Conservation (phyloP, 192 early-diverging fungal genomes). For the Gamsiella multidivaricata region DNA sequence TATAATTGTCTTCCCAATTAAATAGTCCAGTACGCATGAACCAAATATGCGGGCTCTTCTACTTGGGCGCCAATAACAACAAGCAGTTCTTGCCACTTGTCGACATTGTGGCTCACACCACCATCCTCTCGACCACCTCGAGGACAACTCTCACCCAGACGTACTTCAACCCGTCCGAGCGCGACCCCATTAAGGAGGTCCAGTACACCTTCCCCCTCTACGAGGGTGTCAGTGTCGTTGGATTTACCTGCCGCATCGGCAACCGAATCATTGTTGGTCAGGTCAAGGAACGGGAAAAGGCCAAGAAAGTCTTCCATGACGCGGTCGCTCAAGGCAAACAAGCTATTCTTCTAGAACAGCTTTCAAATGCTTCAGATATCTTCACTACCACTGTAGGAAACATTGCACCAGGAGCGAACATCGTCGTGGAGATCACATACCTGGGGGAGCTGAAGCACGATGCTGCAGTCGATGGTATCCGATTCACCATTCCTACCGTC, state of each 20-base stretch:
- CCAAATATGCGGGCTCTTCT: too few relatives aligned
- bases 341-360: constrained; percentile 21
- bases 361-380: constrained; percentile 42
- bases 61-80: too few relatives aligned
- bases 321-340: constrained; percentile 18
- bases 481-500: constrained; percentile 59
- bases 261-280: constrained; percentile 23
- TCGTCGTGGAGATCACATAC: constrained; percentile 60
- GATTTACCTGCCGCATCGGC: constrained; percentile 22
- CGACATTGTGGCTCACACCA: constrained; percentile 17
- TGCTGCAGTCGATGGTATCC: constrained; percentile 55
- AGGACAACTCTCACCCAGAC: constrained; percentile 23
- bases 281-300: constrained; percentile 29
- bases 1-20: too few relatives aligned
- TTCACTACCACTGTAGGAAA: constrained; percentile 65
- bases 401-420: constrained; percentile 38
- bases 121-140: constrained; percentile 13
- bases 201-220: constrained; percentile 34
- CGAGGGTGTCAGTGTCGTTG: constrained; percentile 33
- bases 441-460: constrained; percentile 60
- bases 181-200: constrained; percentile 15
- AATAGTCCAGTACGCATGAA: too few relatives aligned
- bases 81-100: constrained; percentile 18
- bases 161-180: constrained; percentile 11
- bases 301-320: constrained; percentile 15